Evolutionary conservation across 306 rosid species (phyloP).

Genomic region (Senna tora): DNA sequence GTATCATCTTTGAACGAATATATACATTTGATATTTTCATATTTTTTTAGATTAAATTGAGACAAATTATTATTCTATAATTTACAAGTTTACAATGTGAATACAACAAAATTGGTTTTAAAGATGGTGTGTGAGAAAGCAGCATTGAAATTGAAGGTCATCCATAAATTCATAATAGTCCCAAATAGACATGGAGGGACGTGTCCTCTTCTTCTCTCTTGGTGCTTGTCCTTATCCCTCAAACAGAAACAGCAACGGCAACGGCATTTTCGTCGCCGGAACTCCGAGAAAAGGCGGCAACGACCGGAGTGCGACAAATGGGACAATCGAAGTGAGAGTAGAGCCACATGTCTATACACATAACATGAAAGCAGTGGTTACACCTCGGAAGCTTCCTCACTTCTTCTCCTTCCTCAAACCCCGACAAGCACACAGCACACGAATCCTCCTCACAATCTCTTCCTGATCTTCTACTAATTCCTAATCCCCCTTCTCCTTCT

Average conservation of each 20-base stretch:
- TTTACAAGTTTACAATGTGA: no score
- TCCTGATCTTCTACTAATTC: no score
- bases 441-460: constrained; percentile 49
- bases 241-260: not conserved
- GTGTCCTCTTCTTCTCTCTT: not conserved
- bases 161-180: no score
- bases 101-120: no score
- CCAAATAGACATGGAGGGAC: not conserved
- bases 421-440: constrained; percentile 80
- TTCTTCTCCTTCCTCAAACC: constrained; percentile 90
- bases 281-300: constrained; percentile 35
- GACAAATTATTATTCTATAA: no score
- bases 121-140: no score
- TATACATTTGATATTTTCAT: no score
- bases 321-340: constrained; percentile 90
- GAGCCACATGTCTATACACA: constrained; percentile 94
- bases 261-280: constrained; percentile 13
- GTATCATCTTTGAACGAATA: no score
- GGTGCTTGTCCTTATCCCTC: not conserved
- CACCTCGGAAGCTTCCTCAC: constrained; percentile 74
- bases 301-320: constrained; percentile 71
- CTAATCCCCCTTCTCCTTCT: not conserved
- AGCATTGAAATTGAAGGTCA: no score
- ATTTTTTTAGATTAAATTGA: no score
- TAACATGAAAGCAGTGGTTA: constrained; percentile 74